Evolutionary conservation across 768 basidiomycete genomes (phyloP).

Genomic region (Rhizopogon rudus): DNA sequence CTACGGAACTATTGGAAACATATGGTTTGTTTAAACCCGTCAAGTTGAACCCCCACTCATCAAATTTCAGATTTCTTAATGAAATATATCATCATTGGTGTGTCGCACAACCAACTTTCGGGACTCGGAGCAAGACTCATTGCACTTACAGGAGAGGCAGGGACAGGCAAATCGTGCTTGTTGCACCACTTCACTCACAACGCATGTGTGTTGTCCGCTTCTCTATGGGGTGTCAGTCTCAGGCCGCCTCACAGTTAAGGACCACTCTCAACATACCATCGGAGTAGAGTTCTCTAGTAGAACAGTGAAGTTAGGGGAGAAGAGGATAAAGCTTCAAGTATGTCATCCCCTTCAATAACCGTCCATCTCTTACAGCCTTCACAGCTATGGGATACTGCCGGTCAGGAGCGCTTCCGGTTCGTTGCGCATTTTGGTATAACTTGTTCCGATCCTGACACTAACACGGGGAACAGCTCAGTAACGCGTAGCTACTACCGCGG

Average conservation of each 20-base stretch:
- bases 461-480: slow-evolving; percentile 55
- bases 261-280: slow-evolving; percentile 96
- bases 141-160: slow-evolving; percentile 74
- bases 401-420: slow-evolving; percentile 91
- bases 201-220: slow-evolving; percentile 60
- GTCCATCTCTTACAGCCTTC: slow-evolving; percentile 11
- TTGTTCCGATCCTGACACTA: slow-evolving; percentile 10
- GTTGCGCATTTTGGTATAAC: slow-evolving; percentile 10
- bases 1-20: slow-evolving; percentile 90
- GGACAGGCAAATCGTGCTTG: slow-evolving; percentile 95
- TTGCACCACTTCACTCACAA: slow-evolving; percentile 97
- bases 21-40: slow-evolving; percentile 56
- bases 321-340: slow-evolving; percentile 93
- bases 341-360: slow-evolving; percentile 15
- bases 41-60: slow-evolving; percentile 11
- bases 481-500: slow-evolving; percentile 96
- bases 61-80: slow-evolving; percentile 84
- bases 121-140: slow-evolving; percentile 2
- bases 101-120: slow-evolving; percentile 13
- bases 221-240: slow-evolving; percentile 4
- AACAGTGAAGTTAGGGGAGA: slow-evolving; percentile 89
- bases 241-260: slow-evolving; percentile 65
- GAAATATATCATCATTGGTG: slow-evolving; percentile 98
- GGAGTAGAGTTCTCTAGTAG: slow-evolving; percentile 97
- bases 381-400: slow-evolving; percentile 95